Conservation (phyloP, 1,284 basidiomycete genomes). For the Pholiota adiposa region DNA sequence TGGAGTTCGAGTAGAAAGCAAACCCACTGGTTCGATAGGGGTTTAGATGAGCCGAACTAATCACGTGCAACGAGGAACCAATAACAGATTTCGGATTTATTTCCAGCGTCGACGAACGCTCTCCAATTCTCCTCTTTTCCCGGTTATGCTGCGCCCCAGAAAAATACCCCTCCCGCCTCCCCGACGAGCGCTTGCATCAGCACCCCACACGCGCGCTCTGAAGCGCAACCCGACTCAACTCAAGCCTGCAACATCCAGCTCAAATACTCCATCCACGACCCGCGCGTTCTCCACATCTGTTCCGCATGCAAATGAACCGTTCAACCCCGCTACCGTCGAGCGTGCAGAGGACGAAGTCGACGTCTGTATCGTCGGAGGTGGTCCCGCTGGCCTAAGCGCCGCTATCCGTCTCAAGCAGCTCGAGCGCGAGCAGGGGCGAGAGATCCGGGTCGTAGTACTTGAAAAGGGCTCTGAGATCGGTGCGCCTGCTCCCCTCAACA, state of each 20-base stretch:
- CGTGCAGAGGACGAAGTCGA: conserved; percentile 89
- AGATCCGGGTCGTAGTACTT: conserved; percentile 91
- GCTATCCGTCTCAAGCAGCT: conserved; percentile 97
- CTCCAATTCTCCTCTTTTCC: background rate
- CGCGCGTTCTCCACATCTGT: background rate
- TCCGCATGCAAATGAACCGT: conserved; percentile 7
- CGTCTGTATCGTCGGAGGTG: conserved; percentile 96
- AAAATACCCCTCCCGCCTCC: background rate
- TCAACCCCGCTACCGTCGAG: conserved; percentile 51
- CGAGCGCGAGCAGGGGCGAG: conserved; percentile 78
- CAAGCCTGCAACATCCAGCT: too few relatives aligned
- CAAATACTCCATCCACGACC: background rate
- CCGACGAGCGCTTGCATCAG: background rate
- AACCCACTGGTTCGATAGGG: too few relatives aligned
- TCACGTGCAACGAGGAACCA: background rate
- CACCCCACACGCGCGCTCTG: background rate
- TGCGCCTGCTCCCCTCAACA: conserved; percentile 41
- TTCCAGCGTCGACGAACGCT: too few relatives aligned
- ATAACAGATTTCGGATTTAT: background rate
- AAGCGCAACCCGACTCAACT: background rate
- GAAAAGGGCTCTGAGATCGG: conserved; percentile 96
- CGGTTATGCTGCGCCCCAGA: background rate
- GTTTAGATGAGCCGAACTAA: background rate
- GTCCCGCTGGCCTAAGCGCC: conserved; percentile 95
- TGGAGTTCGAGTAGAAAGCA: too few relatives aligned